phyloP scores from a whole-genome alignment of 306 rosid species.

The Fragaria iinumae region DNA sequence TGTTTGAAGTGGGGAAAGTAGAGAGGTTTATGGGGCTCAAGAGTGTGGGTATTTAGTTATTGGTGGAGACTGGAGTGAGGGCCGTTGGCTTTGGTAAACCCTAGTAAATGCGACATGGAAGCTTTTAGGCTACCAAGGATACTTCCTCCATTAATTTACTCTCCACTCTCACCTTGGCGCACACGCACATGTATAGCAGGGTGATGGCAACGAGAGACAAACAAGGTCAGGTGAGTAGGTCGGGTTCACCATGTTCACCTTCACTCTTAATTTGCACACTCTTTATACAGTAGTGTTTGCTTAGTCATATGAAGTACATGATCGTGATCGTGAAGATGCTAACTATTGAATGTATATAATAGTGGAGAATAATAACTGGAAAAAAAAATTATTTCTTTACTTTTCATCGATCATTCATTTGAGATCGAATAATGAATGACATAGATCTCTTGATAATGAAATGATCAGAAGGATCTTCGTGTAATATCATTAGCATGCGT shows the following conservation, averaged over 20 bases:
- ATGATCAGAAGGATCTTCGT: no score
- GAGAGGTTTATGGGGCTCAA: constrained; percentile 30
- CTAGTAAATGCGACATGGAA: constrained; percentile 35
- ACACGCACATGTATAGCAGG: not conserved
- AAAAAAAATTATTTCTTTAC: no score
- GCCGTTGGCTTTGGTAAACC: constrained; percentile 34
- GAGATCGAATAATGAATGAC: no score
- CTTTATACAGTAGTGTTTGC: not conserved
- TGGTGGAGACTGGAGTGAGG: not conserved
- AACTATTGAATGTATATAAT: no score
- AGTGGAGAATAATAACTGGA: no score
- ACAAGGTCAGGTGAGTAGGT: not conserved
- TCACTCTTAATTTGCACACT: no score
- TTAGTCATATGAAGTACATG: no score
- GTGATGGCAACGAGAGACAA: not conserved
- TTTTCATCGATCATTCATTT: no score
- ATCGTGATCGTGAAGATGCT: no score
- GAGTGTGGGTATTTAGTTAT: not conserved
- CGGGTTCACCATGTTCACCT: not conserved
- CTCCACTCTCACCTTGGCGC: not conserved
- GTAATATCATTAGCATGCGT: no score
- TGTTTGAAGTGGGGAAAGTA: not conserved
- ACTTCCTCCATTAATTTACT: not conserved
- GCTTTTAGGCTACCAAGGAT: constrained; percentile 13
- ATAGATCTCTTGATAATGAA: no score